These are phyloP conservation scores for Fusarium brevicatenulatum DNA, from an alignment of 2,329 filamentous ascomycete species.

Conservation along the genomic window DNA sequence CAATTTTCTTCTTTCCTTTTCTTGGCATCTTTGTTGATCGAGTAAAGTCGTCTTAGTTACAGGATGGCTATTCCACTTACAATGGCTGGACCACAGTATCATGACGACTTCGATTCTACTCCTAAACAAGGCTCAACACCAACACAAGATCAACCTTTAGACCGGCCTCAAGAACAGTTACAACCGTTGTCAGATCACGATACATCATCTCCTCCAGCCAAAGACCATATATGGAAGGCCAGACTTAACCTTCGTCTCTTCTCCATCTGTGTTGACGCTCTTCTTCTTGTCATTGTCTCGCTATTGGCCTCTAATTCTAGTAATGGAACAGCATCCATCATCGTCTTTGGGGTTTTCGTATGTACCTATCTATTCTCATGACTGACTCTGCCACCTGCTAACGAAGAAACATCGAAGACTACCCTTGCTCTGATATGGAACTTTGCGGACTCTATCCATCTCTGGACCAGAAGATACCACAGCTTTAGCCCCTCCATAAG, in stretches of 20 bases:
- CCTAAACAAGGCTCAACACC: neutral
- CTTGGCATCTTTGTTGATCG: neutral
- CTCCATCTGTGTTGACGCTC: conserved; percentile 17
- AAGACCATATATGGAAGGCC: neutral
- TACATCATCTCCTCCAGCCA: neutral
- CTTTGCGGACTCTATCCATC: neutral
- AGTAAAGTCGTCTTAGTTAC: neutral
- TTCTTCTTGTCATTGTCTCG: conserved; percentile 15
- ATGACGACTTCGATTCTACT: neutral
- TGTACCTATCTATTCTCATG: neutral
- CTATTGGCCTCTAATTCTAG: neutral
- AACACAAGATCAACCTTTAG: neutral
- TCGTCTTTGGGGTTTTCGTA: conserved; percentile 18
- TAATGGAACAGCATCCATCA: neutral
- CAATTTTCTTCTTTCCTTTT: neutral
- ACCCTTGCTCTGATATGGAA: conserved; percentile 12
- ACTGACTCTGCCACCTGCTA: neutral
- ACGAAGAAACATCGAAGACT: neutral
- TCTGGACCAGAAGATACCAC: conserved; percentile 7
- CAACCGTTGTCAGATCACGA: neutral
- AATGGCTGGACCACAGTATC: conserved; percentile 1
- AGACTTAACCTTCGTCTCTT: conserved; percentile 28
- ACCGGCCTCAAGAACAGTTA: neutral
- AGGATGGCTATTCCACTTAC: neutral
- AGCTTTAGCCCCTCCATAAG: neutral